Base-by-base conservation (phyloP, 352 stramenopile species). In the Globisporangium okanoganense region DNA sequence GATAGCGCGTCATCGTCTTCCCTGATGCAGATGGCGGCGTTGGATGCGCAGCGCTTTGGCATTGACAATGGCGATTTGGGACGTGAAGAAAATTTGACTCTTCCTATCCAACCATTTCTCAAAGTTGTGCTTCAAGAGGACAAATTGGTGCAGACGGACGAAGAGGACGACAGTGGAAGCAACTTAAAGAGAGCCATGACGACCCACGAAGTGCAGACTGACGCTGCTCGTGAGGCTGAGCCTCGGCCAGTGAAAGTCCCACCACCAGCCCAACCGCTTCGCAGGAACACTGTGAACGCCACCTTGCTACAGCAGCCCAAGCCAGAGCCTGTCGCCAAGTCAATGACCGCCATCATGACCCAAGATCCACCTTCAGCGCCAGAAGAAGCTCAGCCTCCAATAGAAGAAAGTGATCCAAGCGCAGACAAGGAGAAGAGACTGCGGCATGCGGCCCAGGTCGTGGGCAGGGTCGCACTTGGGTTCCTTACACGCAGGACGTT, bases 1-100 rank as follows among this genome's bases (percentile, higher is more conserved):
- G 22, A 27, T 5, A 24, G 45, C 14, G 41, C 66, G 5, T 27
- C 27, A 3, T 50, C 62, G 56, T 52, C 54, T 2, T 47, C 67
- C 6, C 56, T 94, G 27, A 58, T 78, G 56, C 76, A 82, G 22
- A 78, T 94, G 70, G 72, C 76, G 16, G 72, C 76, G 12, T 47
- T 92, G 16, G 85, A 92, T 44, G 79, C 71, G 4, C 61, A 82
- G 29, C 80, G 76, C 14, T 94, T 88, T 65, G 85, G 81, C 16
- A 55, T 84, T 25, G 80, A 94, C 59, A 50, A 47, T 14, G 76
- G 82, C 2, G 62, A 73, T 35, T 29, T 56, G 31, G 44, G 65
- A 1, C 29, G 35, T 9, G 52, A 69, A 12, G 47, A 36, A 10
- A 9, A 29, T 22, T 10, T 6, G 16, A 12, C 10, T 10, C 1